Base-by-base conservation (phyloP, 1,284 basidiomycete species). In the Austroboletus niveus region DNA sequence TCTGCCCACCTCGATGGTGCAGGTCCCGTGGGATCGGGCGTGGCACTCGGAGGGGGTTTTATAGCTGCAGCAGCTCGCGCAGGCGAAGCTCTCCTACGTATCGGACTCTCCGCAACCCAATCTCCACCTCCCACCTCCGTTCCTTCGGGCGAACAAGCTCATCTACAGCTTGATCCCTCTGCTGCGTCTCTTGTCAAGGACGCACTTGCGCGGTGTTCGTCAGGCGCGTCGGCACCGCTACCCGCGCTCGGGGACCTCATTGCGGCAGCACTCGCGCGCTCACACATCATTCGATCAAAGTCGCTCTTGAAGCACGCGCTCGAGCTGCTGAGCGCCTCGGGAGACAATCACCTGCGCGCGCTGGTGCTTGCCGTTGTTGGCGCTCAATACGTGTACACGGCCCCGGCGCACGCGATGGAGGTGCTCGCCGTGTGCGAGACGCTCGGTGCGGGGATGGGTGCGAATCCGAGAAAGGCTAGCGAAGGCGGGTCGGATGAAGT, bases 271-370 rank as follows among this genome's bases (percentile, higher is more conserved):
- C 31, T 64, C 1, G 57, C 55, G 38, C 48, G 52, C 22, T 60
- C 58, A 12, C 65, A 57, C 17, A 66, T 67, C 45, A 56, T 59
- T 34, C 57, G 51, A 12, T 60, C 53, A 58, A 90, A 89, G 58
- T 73, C 79, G 46, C 76, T 84, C 47, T 72, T 90, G 27, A 82
- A 83, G 53, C 62, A 69, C 1, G 82, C 87, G 0, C 74, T 90
- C 1, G 73, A 76, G 15, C 68, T 82, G 12, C 78, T 81, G 0
- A 82, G 80, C 1, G 59, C 64, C 1, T 74, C 83, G 3, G 79
- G 78, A 31, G 87, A 89, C 56, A 90, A 89, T 57, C 79, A 89
- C 60, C 68, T 89, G 12, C 82, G 85, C 10, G 84, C 85, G 8
- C 70, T 87, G 4, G 72, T 87, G 7, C 72, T 90, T 6, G 80